Evolutionary conservation across 2,329 filamentous ascomycete species (phyloP).

Genomic region (Aspergillus fijiensis): DNA sequence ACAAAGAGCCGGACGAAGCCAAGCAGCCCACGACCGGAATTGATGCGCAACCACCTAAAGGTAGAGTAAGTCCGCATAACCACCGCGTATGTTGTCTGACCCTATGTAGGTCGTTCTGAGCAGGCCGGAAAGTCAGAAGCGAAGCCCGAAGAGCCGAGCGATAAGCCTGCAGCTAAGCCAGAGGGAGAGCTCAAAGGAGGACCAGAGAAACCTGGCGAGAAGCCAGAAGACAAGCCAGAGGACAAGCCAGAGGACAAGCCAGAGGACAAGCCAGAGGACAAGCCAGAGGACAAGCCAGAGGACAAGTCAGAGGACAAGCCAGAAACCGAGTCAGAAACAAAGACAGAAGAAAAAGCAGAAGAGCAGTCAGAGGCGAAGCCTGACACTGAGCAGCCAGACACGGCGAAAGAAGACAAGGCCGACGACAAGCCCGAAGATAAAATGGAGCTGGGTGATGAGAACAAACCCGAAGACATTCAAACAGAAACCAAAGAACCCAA

Average conservation of each 20-base stretch:
- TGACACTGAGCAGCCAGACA: background rate
- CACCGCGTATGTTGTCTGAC: background rate
- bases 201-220: conserved; percentile 5
- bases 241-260: conserved; percentile 13
- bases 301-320: conserved; percentile 7
- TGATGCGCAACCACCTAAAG: conserved; percentile 12
- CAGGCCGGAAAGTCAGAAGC: background rate
- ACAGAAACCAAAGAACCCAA: conserved; percentile 9
- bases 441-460: conserved; percentile 10
- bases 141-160: background rate
- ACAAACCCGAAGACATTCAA: conserved; percentile 11
- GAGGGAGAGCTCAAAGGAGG: background rate
- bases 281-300: conserved; percentile 14
- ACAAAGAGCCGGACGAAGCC: conserved; percentile 13
- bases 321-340: background rate
- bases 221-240: conserved; percentile 19
- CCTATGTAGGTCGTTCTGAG: background rate
- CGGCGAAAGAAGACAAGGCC: conserved; percentile 14
- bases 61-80: background rate
- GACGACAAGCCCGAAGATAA: conserved; percentile 17
- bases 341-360: conserved; percentile 10
- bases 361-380: conserved; percentile 11
- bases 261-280: conserved; percentile 17
- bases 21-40: conserved; percentile 14
- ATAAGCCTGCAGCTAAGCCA: background rate